Percentiles rank a stretch among this genome's conserved stretches.
Evolutionary conservation across 1,284 basidiomycete species (phyloP).

Genomic region (Cryptococcus hybrid): DNA sequence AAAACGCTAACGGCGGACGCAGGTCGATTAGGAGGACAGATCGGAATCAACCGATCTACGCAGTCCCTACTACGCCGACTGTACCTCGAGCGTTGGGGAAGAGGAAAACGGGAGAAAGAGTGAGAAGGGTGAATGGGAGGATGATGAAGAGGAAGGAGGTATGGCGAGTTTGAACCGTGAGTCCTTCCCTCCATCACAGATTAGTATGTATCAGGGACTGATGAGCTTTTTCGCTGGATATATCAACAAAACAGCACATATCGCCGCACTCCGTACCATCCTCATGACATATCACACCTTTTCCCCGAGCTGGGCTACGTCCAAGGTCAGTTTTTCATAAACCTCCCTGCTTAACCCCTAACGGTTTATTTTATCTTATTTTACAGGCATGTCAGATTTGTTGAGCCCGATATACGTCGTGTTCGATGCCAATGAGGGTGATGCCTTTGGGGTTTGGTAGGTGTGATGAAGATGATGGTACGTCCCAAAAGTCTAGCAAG

Average conservation of each 20-base stretch:
- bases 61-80: conserved; percentile 51
- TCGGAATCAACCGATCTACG: conserved; percentile 81
- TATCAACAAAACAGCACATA: conserved; percentile 30
- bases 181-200: conserved; percentile 59
- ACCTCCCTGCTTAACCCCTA: too few species aligned
- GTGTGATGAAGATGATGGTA: conserved; percentile 93
- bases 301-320: conserved; percentile 69
- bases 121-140: background rate
- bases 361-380: conserved; percentile 62
- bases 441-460: conserved; percentile 93
- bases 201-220: too few species aligned
- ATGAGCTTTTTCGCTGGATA: too few species aligned
- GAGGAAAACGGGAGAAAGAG: too few species aligned
- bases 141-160: conserved; percentile 65
- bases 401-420: conserved; percentile 92
- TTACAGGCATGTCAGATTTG: conserved; percentile 80
- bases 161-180: conserved; percentile 71
- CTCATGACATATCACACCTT: conserved; percentile 92
- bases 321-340: background rate
- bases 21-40: conserved; percentile 96
- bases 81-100: background rate
- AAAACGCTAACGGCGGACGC: too few species aligned
- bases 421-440: conserved; percentile 80
- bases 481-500: conserved; percentile 25
- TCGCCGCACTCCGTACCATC: conserved; percentile 55